Evolutionary conservation across 441 rosid genomes (phyloP), one percentile per base, ranked within the genome.

Genomic region (Pelargonium australe): DNA sequence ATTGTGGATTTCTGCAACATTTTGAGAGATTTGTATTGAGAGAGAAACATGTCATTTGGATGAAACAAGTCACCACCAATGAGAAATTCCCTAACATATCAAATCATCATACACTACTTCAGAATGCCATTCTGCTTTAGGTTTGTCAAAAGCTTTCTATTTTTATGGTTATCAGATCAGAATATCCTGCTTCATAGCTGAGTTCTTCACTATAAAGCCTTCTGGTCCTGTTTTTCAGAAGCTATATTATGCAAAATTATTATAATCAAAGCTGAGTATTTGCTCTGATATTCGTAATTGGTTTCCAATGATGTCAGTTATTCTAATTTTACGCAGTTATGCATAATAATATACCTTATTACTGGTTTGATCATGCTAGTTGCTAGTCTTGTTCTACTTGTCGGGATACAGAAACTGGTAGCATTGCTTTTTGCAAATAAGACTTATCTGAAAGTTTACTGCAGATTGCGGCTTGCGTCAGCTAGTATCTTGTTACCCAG

Each of bases 391-490:
- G 43, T 63, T 7, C 34, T 63, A 37, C 20, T 16, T 25, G 14
- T 16, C 25, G 7, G 25, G 68, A 49, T 10, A 7, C 63, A 43
- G 69, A 60, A 34, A 16, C 40, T 47, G 1, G 0, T 70, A 23
- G 47, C 7, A 11, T 69, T 37, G 28, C 44, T 73, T 65, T 51
- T n/a, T 67, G 4, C 16, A n/a, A 12, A 19, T 17, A 13, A 60
- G 60, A 47, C 71, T 58, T 11, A 66, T 12, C 0, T 16, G 57
- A 65, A 31, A 60, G 41, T 68, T 45, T 63, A 34, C 64, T 83
- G 80, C 84, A 95, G 99, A 76, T 87, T 86, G 65, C 81, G 86
- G 83, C 97, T 95, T 71, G 96, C 97, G 5, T 81, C 85, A 67
- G 80, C 89, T 69, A 86, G 82, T 67, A 84, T 90, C 71, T 78